Evolutionary conservation across 2,329 filamentous ascomycete genomes (phyloP).

Genomic region (Lachnellula hyalina): DNA sequence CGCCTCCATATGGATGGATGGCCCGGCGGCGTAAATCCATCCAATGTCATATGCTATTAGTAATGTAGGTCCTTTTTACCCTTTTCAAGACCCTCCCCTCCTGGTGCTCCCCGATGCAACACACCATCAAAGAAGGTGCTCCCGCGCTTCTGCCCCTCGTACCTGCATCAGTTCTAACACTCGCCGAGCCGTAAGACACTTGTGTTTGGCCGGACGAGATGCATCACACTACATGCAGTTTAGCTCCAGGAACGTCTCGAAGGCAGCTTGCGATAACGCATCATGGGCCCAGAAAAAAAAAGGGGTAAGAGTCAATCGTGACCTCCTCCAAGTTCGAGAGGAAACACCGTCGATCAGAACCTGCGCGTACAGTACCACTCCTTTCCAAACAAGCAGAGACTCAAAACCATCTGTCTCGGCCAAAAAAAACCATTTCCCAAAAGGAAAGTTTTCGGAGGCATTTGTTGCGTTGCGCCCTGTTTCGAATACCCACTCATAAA

Average conservation of each 20-base stretch:
- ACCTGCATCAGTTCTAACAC: neutral
- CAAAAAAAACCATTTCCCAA: neutral
- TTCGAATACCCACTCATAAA: neutral
- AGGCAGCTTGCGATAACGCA: neutral
- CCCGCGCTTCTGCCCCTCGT: neutral
- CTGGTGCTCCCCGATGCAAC: neutral
- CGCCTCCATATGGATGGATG: neutral
- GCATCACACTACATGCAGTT: neutral
- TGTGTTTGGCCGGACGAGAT: neutral
- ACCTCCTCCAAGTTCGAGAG: neutral
- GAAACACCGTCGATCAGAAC: neutral
- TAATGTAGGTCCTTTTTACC: neutral
- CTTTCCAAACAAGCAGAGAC: neutral
- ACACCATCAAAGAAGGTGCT: neutral
- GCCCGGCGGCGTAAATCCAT: neutral
- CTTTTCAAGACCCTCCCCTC: neutral
- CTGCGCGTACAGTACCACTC: neutral
- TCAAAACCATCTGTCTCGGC: neutral
- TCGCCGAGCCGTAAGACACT: neutral
- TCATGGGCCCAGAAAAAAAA: neutral
- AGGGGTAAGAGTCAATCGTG: neutral
- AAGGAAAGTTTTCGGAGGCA: neutral
- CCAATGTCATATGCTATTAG: neutral
- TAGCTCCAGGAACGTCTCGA: neutral
- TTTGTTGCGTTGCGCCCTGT: neutral